A percentile compares a stretch with the other conserved stretches of the same genome.
These are phyloP conservation scores for Botrytis byssoidea DNA, from an alignment of 2,329 filamentous ascomycete species.

Conservation along the genomic window DNA sequence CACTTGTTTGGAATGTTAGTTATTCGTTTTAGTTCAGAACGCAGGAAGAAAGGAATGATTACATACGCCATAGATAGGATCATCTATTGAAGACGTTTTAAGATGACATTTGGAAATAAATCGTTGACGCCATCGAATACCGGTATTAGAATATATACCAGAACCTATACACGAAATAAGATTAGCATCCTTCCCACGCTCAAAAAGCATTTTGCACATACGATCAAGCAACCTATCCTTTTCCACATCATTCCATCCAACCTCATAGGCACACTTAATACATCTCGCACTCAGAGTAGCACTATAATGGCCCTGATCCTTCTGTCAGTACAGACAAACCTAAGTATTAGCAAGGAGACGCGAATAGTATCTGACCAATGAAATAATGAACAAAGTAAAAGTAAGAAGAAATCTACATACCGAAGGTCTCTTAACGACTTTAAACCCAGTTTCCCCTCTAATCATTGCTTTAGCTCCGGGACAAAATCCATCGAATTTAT, in stretches of 20 bases:
- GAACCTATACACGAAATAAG: slow-evolving; percentile 23
- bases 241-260: slow-evolving; percentile 36
- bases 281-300: slow-evolving; percentile 35
- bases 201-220: slow-evolving; percentile 18
- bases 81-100: slow-evolving; percentile 32
- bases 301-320: slow-evolving; percentile 35
- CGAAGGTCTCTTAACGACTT: slow-evolving; percentile 35
- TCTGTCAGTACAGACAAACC: slow-evolving; percentile 22
- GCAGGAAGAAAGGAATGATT: background rate
- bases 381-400: background rate
- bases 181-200: background rate
- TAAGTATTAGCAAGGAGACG: slow-evolving; percentile 20
- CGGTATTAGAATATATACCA: slow-evolving; percentile 37
- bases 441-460: slow-evolving; percentile 36
- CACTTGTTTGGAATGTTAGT: slow-evolving; percentile 28
- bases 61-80: slow-evolving; percentile 37
- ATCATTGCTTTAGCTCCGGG: slow-evolving; percentile 34
- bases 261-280: slow-evolving; percentile 37
- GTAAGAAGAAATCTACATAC: slow-evolving; percentile 25
- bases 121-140: slow-evolving; percentile 36
- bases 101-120: slow-evolving; percentile 39
- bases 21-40: background rate
- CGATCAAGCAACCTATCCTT: slow-evolving; percentile 35
- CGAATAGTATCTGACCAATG: background rate
- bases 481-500: slow-evolving; percentile 38